Base-by-base conservation (phyloP, 805 yeast species). In the Cyberlindnera mycetangii region DNA sequence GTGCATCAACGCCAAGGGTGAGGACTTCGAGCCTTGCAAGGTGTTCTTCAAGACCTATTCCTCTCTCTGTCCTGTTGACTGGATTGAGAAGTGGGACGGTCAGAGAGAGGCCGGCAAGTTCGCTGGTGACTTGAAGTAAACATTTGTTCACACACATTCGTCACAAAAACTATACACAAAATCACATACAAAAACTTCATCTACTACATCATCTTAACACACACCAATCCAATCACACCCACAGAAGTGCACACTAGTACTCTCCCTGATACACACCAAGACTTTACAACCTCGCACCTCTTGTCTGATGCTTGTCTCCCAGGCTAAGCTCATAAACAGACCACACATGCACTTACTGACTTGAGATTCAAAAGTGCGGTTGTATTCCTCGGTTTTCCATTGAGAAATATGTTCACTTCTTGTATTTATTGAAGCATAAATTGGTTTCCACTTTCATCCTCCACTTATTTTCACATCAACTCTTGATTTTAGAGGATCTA, bases 1-100 rank as follows among this genome's bases (percentile, higher is more conserved):
- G 72, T 93, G 99, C 77, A 81, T 93, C 67, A 85, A 83, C 63
- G 89, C 90, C 56, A 92, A 92, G 75, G 99, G 99, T 66, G 97
- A 92, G 74, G 98, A 90, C 51, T 93, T 93, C 65, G 96, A 90
- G 61, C 98, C 98, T 64, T 93, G 99, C 73, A 79, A 89, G 72
- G 90, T 87, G 60, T 93, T 93, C 76, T 87, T 80, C 82, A 85
- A 80, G 71, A 88, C 97, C 45, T 93, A 78, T 78, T 79, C 85
- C 59, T 79, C 97, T 19, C 75, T 87, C 62, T 87, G 95, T 66
- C 95, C 95, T 48, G 74, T 78, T 45, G 85, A 82, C 58, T 87
- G 95, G 95, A 76, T 83, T 54, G 89, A 81, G 62, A 84, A 72
- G 66, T 87, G 95, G 96, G 88, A 87, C 66, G 90, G 79, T 56